Percentiles rank a stretch among this genome's conserved stretches.
phyloP scores from a whole-genome alignment of 257 asterid species.

The Solanum chiquidenum region DNA sequence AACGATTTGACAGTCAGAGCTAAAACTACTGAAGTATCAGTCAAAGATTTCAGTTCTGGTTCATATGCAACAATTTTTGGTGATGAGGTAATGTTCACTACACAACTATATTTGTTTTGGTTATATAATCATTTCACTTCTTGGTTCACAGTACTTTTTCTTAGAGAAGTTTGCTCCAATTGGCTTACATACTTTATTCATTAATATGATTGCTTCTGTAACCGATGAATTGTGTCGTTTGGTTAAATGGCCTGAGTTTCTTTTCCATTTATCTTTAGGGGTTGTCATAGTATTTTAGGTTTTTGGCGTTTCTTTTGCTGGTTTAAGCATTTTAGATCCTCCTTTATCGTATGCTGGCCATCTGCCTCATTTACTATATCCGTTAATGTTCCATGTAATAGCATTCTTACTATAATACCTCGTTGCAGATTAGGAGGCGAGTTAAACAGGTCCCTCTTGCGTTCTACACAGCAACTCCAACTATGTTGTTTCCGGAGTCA shows the following conservation, averaged over 20 bases:
- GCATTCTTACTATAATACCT: not conserved
- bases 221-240: not conserved
- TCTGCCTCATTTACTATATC: not conserved
- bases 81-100: constrained; percentile 53
- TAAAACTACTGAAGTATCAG: constrained; percentile 65
- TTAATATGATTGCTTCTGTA: not conserved
- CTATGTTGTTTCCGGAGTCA: constrained; percentile 47
- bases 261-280: not conserved
- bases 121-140: not conserved
- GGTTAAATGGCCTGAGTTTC: not conserved
- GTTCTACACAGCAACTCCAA: constrained; percentile 70
- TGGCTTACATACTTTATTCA: not conserved
- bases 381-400: not conserved
- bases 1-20: constrained; percentile 69
- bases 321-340: not conserved
- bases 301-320: not conserved
- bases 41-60: constrained; percentile 76
- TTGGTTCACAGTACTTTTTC: not conserved
- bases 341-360: not conserved
- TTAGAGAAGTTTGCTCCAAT: not conserved
- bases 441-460: constrained; percentile 88
- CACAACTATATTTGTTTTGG: not conserved
- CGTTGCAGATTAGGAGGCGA: constrained; percentile 74
- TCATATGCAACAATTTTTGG: constrained; percentile 69
- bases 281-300: not conserved